Evolutionary conservation across 192 early-diverging fungal species (phyloP), one percentile per base, ranked within the genome.

Genomic region (Backusella westeae): DNA sequence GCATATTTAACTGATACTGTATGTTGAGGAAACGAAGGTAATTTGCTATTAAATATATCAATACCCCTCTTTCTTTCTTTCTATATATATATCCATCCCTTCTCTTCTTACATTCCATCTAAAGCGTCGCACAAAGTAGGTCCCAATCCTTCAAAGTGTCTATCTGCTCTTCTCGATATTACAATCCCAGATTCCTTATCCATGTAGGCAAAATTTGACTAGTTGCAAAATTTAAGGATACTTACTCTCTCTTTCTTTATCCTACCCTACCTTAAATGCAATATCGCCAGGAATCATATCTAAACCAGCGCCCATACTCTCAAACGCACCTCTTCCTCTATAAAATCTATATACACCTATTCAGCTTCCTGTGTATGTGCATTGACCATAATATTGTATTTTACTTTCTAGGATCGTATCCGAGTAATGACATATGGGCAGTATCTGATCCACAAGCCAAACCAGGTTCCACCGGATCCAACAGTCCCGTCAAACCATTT

Each of bases 391-490:
- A 34, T 32, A 10, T 29, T 36, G 12, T 6, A 32, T 36, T 21
- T 69, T 75, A 81, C 80, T 67, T 49, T 42, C 75, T 76, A 59
- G 80, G 80, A n/a, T 78, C 69, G 21, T 81, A 81, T 7, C 80
- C 80, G 6, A 81, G 52, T 42, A 81, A 63, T 15, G 80, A 81
- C 73, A 81, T 71, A 46, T 81, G 80, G 0, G 80, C 80, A 29
- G 80, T 81, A 68, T 81, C 80, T 23, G 80, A 81, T 26, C 80
- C 80, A 67, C 80, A 81, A 4, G 76, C 80, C 35, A 78, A 74
- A 12, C 80, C 80, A 29, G 80, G 80, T 66, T 81, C 80, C 15
- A 81, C 80, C 21, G 80, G 73, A 65, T 81, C 80, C 69, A 81
- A 29, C 2, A 81, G 76, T 10, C 80, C 80, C 34, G 66, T 76